A percentile compares a stretch with the other conserved stretches of the same genome.
These are phyloP conservation scores for Setomelanomma holmii DNA, from an alignment of 2,329 filamentous ascomycete genomes.

Conservation along the genomic window DNA sequence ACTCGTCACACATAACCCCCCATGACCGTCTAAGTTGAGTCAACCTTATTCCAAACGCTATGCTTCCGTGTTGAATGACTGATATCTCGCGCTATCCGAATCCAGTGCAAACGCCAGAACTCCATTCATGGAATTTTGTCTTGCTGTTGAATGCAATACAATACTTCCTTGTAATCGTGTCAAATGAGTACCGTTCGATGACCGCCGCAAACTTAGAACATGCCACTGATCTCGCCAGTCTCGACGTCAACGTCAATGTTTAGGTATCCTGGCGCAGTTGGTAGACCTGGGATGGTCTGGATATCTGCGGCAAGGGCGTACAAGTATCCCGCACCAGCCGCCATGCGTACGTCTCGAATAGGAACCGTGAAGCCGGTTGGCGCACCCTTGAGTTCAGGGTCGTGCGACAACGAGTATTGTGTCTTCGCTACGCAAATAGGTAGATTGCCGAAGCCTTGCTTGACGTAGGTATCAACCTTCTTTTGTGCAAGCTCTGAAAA, in stretches of 20 bases:
- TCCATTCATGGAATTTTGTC: background rate
- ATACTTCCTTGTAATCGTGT: background rate
- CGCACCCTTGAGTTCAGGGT: conserved; percentile 91
- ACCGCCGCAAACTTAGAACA: conserved; percentile 70
- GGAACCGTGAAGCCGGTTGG: conserved; percentile 94
- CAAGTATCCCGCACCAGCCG: conserved; percentile 80
- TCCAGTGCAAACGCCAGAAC: background rate
- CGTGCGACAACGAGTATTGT: conserved; percentile 94
- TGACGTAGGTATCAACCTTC: conserved; percentile 94
- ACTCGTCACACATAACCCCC: background rate
- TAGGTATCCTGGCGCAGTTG: conserved; percentile 92
- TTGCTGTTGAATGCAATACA: conserved; percentile 11
- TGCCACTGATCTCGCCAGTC: conserved; percentile 66
- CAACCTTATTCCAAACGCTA: conserved; percentile 1
- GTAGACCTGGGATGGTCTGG: conserved; percentile 95
- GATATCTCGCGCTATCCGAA: background rate
- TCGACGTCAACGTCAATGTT: conserved; percentile 77
- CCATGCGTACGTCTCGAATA: conserved; percentile 91
- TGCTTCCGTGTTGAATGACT: conserved; percentile 5
- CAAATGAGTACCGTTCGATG: background rate
- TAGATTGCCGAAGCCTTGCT: conserved; percentile 89
- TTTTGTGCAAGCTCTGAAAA: conserved; percentile 93
- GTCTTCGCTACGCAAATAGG: conserved; percentile 99
- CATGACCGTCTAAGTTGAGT: conserved; percentile 3
- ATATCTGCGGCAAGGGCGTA: conserved; percentile 97